phyloP scores from a whole-genome alignment of 345 rosid genomes.

The Syzygium oleosum region DNA sequence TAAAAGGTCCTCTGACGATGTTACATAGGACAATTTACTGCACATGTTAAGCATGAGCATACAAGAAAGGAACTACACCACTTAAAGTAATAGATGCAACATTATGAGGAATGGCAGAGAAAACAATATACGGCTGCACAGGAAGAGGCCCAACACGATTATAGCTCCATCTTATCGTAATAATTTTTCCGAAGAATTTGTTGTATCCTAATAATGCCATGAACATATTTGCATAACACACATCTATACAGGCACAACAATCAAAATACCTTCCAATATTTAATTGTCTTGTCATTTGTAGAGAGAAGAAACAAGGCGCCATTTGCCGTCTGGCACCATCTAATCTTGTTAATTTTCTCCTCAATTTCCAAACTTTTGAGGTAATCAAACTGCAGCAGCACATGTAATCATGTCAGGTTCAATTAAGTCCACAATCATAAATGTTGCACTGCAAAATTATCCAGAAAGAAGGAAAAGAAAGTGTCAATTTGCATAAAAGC shows the following conservation, averaged over 20 bases:
- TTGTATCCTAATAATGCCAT: not conserved
- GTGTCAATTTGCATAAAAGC: not conserved
- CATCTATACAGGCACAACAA: not conserved
- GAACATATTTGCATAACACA: not conserved
- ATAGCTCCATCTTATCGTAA: not conserved
- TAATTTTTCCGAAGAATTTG: not conserved
- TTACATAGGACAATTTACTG: not conserved
- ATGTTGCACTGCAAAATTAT: not conserved
- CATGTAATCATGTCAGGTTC: conserved; percentile 6
- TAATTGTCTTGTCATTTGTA: conserved; percentile 76
- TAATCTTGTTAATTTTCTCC: conserved; percentile 93
- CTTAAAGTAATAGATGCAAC: not conserved
- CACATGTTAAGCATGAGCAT: not conserved
- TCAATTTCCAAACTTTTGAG: conserved; percentile 98
- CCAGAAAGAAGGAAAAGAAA: not conserved
- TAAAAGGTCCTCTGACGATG: not conserved
- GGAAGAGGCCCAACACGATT: not conserved
- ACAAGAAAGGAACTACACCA: not conserved
- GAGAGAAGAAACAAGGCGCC: conserved; percentile 83
- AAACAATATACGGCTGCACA: not conserved
- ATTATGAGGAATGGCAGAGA: not conserved
- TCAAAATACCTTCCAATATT: conserved; percentile 81
- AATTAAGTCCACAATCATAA: not conserved
- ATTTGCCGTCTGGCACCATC: conserved; percentile 90
- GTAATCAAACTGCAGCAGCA: conserved; percentile 69